Conservation (phyloP, 2,329 filamentous ascomycete genomes). For the Blastomyces parvus region DNA sequence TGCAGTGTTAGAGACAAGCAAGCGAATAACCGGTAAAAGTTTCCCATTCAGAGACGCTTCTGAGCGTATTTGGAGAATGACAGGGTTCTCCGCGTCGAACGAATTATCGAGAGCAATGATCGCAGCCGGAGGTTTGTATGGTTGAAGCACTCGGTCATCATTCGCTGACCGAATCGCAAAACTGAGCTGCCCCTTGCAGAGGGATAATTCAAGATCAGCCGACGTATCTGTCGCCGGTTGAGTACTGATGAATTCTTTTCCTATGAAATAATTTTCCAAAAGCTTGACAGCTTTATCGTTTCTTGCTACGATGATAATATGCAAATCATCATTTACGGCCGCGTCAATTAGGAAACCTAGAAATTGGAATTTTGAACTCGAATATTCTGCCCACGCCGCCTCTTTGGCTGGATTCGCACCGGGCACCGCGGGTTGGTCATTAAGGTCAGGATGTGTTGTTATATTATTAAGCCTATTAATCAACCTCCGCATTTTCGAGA, state of each 20-base stretch:
- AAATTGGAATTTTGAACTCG: constrained; percentile 39
- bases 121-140: constrained; percentile 29
- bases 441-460: constrained; percentile 37
- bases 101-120: constrained; percentile 38
- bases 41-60: constrained; percentile 22
- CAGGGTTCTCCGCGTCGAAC: constrained; percentile 32
- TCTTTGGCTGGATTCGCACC: constrained; percentile 29
- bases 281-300: constrained; percentile 29
- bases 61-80: constrained; percentile 9
- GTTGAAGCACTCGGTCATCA: constrained; percentile 24
- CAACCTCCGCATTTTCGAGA: constrained; percentile 28
- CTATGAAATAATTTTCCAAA: constrained; percentile 35
- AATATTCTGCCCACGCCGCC: constrained; percentile 39
- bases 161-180: constrained; percentile 28
- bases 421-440: constrained; percentile 30
- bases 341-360: constrained; percentile 35
- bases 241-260: constrained; percentile 27
- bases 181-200: constrained; percentile 28
- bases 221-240: constrained; percentile 22
- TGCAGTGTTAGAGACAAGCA: constrained; percentile 38
- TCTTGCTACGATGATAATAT: constrained; percentile 33
- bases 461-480: constrained; percentile 34
- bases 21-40: constrained; percentile 36
- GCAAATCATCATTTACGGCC: constrained; percentile 27
- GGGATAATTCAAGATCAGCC: constrained; percentile 29